Evolutionary conservation across 2,329 filamentous ascomycete species (phyloP).

Genomic region (Gyromitra esculenta): DNA sequence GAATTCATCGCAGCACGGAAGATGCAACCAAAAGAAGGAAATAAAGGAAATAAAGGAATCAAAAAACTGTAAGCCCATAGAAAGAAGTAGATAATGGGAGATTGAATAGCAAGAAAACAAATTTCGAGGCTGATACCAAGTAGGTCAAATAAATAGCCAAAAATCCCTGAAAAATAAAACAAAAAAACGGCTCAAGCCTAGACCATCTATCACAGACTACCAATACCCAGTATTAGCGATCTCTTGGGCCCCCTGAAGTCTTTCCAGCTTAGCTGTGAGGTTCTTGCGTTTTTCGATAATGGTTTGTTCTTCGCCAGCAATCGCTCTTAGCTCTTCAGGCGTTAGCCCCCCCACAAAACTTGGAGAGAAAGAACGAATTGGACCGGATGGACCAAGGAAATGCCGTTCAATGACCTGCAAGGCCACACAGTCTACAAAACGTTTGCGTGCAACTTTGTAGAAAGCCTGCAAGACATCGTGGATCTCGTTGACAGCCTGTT

Average conservation of each 20-base stretch:
- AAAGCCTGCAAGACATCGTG: conserved; percentile 71
- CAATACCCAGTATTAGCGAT: conserved; percentile 55
- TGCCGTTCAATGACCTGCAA: conserved; percentile 67
- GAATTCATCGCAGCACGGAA: too few species aligned
- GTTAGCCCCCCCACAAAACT: conserved; percentile 65
- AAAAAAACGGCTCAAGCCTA: not conserved
- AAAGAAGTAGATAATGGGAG: not conserved
- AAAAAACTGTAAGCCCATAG: not conserved
- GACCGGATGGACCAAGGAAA: conserved; percentile 65
- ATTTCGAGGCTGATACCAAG: too few species aligned
- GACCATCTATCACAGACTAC: conserved; percentile 6
- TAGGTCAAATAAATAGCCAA: not conserved
- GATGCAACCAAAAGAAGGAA: not conserved
- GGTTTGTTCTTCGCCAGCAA: conserved; percentile 68
- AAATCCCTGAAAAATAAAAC: not conserved
- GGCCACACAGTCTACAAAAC: conserved; percentile 72
- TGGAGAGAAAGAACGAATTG: conserved; percentile 67
- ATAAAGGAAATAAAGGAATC: not conserved
- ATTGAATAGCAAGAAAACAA: too few species aligned
- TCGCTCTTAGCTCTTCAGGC: conserved; percentile 64
- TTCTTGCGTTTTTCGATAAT: conserved; percentile 62
- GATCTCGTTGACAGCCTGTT: conserved; percentile 62
- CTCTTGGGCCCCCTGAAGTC: conserved; percentile 61
- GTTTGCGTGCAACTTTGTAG: conserved; percentile 70
- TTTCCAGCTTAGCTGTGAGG: conserved; percentile 64